Percentiles rank a stretch among this genome's conserved stretches.
phyloP scores from a whole-genome alignment of 2,329 filamentous ascomycete species.

The Hypoxylon sp. region DNA sequence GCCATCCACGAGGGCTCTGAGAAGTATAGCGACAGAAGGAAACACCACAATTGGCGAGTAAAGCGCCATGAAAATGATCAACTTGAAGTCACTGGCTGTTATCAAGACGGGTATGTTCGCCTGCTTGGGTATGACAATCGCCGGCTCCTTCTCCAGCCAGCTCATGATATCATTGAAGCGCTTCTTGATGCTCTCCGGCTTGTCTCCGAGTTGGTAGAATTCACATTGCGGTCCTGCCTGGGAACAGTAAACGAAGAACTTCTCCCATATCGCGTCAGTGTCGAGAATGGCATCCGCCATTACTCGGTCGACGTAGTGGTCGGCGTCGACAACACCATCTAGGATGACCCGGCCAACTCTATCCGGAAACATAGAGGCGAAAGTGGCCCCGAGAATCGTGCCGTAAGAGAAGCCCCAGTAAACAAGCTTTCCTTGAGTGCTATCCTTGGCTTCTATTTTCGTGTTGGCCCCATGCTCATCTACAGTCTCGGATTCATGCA shows the following conservation, averaged over 20 bases:
- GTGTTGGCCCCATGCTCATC: slow-evolving; percentile 29
- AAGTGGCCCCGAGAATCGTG: slow-evolving; percentile 57
- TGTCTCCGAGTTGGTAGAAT: slow-evolving; percentile 57
- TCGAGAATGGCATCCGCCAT: slow-evolving; percentile 60
- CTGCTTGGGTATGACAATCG: slow-evolving; percentile 51
- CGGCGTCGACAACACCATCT: slow-evolving; percentile 56
- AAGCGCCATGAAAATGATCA: slow-evolving; percentile 54
- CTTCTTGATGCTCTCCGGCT: slow-evolving; percentile 50
- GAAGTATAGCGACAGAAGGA: slow-evolving; percentile 54
- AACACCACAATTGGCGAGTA: slow-evolving; percentile 55
- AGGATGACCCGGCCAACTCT: slow-evolving; percentile 61
- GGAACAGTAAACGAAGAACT: slow-evolving; percentile 65
- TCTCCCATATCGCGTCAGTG: slow-evolving; percentile 62
- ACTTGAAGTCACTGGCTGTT: slow-evolving; percentile 57
- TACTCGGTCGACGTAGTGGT: slow-evolving; percentile 60
- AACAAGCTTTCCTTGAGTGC: slow-evolving; percentile 53
- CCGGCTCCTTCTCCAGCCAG: slow-evolving; percentile 55
- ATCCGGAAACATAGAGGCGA: slow-evolving; percentile 61
- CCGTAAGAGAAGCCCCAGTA: slow-evolving; percentile 62
- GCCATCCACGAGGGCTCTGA: slow-evolving; percentile 53
- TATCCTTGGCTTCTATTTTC: slow-evolving; percentile 30
- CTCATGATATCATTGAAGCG: slow-evolving; percentile 55
- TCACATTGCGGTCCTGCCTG: slow-evolving; percentile 59
- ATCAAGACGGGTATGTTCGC: slow-evolving; percentile 56
- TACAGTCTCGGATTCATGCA: slow-evolving; percentile 27